These are phyloP conservation scores for Allium fistulosum DNA, from an alignment of 106 monocot genomes.

Conservation along the genomic window DNA sequence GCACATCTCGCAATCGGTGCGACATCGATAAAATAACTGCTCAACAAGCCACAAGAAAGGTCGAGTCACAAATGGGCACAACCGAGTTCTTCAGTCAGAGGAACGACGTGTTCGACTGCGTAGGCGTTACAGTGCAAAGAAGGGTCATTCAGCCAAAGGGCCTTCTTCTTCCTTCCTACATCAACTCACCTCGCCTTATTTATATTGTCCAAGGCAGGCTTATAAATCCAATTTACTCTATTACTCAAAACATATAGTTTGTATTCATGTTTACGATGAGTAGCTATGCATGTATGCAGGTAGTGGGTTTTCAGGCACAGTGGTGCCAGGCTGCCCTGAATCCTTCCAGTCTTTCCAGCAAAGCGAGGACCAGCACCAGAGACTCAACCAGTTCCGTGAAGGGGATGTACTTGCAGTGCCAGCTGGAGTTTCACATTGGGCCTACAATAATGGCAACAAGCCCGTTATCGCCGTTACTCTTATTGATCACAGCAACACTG, in stretches of 20 bases:
- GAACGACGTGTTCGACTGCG: too few species aligned
- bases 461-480: slow-evolving; percentile 32
- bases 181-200: not conserved
- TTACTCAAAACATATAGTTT: not conserved
- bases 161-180: not conserved
- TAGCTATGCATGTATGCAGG: not conserved
- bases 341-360: not conserved
- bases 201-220: not conserved
- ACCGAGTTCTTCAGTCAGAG: too few species aligned
- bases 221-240: not conserved
- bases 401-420: slow-evolving; percentile 60
- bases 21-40: too few species aligned
- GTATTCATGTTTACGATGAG: too few species aligned
- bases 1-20: too few species aligned
- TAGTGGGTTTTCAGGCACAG: not conserved
- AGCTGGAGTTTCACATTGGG: slow-evolving; percentile 50
- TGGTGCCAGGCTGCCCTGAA: not conserved
- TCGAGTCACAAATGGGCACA: too few species aligned
- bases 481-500: slow-evolving; percentile 30
- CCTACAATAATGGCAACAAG: slow-evolving; percentile 54
- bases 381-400: slow-evolving; percentile 32
- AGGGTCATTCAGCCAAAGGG: not conserved
- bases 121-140: not conserved
- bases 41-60: too few species aligned
- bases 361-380: slow-evolving; percentile 52